These are phyloP conservation scores for Ophiostoma sp. DNA, from an alignment of 2,329 filamentous ascomycete species.

Conservation along the genomic window DNA sequence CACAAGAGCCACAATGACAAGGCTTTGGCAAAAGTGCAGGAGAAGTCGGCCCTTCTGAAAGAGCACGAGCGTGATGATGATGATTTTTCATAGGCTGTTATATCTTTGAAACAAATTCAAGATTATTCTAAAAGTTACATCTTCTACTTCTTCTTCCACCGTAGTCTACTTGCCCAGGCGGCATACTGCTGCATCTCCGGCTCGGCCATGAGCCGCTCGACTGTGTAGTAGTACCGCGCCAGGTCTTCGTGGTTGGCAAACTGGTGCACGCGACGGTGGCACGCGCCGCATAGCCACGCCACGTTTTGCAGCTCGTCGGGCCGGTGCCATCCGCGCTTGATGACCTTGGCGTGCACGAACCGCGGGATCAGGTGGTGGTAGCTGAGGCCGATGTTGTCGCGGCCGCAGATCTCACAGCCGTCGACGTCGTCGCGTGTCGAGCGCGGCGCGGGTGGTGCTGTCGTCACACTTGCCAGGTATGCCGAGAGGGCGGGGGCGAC, in stretches of 20 bases:
- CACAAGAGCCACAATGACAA: slow-evolving; percentile 9
- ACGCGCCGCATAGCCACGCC: slow-evolving; percentile 80
- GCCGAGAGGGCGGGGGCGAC: slow-evolving; percentile 57
- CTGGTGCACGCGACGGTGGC: slow-evolving; percentile 75
- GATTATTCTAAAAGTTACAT: too few species aligned
- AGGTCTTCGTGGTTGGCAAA: slow-evolving; percentile 72
- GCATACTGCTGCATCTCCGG: slow-evolving; percentile 69
- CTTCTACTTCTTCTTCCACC: slow-evolving; percentile 60
- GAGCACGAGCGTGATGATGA: background rate
- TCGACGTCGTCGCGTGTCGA: slow-evolving; percentile 48
- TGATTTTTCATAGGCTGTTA: background rate
- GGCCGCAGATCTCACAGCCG: slow-evolving; percentile 69
- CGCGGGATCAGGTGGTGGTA: slow-evolving; percentile 87
- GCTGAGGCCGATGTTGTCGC: slow-evolving; percentile 68
- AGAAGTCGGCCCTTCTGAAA: background rate
- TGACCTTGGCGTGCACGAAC: slow-evolving; percentile 66
- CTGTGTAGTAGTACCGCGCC: slow-evolving; percentile 65
- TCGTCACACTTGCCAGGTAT: slow-evolving; percentile 55
- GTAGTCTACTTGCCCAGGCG: slow-evolving; percentile 64
- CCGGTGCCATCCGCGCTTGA: slow-evolving; percentile 74
- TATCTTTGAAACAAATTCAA: background rate
- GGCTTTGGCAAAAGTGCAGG: background rate
- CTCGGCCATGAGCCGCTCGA: slow-evolving; percentile 63
- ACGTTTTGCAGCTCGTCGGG: slow-evolving; percentile 72
- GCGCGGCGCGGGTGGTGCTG: slow-evolving; percentile 59